These are phyloP conservation scores for Yarrowia bubula DNA, from an alignment of 805 yeast genomes.

Conservation along the genomic window DNA sequence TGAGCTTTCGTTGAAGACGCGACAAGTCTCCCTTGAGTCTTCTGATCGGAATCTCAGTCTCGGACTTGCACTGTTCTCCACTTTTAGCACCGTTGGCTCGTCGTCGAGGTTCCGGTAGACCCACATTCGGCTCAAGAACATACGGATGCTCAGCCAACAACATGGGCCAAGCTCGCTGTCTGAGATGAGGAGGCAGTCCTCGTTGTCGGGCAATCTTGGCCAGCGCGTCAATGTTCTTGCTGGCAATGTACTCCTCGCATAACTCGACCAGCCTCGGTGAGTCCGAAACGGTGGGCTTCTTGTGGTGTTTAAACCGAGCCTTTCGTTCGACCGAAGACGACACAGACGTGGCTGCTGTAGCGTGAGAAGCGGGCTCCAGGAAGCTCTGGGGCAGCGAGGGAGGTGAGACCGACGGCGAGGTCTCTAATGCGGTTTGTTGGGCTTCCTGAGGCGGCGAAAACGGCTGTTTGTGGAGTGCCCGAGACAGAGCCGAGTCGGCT, in stretches of 20 bases:
- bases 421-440: constrained; percentile 11
- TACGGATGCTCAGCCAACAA: constrained; percentile 80
- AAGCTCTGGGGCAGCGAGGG: constrained; percentile 24
- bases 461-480: constrained; percentile 26
- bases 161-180: constrained; percentile 83
- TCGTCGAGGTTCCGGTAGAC: constrained; percentile 49
- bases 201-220: constrained; percentile 77
- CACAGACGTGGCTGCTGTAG: constrained; percentile 14
- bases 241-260: constrained; percentile 54
- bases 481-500: constrained; percentile 20
- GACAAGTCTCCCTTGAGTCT: constrained; percentile 39
- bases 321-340: constrained; percentile 18
- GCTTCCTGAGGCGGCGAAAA: constrained; percentile 22
- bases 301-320: constrained; percentile 38
- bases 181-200: constrained; percentile 80
- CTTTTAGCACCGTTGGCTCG: constrained; percentile 26
- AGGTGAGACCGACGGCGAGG: constrained; percentile 18
- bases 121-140: constrained; percentile 70
- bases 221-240: constrained; percentile 67
- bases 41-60: constrained; percentile 34
- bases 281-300: constrained; percentile 47
- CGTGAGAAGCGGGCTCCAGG: constrained; percentile 6
- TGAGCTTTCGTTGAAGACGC: constrained; percentile 33
- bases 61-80: constrained; percentile 15
- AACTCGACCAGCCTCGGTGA: constrained; percentile 52